These are phyloP conservation scores for Rehmannia glutinosa DNA, from an alignment of 257 asterid species.

Conservation along the genomic window DNA sequence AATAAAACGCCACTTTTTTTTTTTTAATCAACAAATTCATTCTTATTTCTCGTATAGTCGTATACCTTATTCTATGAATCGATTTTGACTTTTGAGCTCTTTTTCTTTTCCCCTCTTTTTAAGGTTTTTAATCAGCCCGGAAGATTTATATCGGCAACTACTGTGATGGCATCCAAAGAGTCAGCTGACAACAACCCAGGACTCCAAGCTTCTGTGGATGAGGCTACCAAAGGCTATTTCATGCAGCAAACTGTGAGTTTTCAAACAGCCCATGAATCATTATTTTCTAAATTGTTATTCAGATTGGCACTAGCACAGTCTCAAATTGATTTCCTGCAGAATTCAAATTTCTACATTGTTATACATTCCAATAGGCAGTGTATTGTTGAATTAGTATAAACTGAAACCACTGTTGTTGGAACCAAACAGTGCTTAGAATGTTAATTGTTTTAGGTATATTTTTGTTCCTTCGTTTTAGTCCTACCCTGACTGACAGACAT, in stretches of 20 bases:
- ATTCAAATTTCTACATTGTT: neutral
- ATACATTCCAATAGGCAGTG: neutral
- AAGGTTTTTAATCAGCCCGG: conserved; percentile 33
- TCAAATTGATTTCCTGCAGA: too few relatives aligned
- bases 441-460: too few relatives aligned
- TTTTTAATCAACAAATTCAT: too few relatives aligned
- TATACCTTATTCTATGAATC: neutral
- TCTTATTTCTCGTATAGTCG: neutral
- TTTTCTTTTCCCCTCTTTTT: neutral
- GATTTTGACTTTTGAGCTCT: neutral
- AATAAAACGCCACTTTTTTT: too few relatives aligned
- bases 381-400: neutral
- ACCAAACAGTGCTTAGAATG: too few relatives aligned
- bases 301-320: too few relatives aligned
- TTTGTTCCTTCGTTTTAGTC: too few relatives aligned
- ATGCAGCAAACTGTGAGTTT: conserved; percentile 81
- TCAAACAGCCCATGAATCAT: neutral
- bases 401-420: neutral
- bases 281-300: neutral
- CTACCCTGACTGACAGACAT: neutral
- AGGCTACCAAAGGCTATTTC: conserved; percentile 81
- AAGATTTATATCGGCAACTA: conserved; percentile 34
- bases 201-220: conserved; percentile 52
- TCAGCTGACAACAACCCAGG: conserved; percentile 81
- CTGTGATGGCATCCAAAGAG: conserved; percentile 65